phyloP scores from a whole-genome alignment of 2,329 filamentous ascomycete genomes.

The Aspergillus ibericus region DNA sequence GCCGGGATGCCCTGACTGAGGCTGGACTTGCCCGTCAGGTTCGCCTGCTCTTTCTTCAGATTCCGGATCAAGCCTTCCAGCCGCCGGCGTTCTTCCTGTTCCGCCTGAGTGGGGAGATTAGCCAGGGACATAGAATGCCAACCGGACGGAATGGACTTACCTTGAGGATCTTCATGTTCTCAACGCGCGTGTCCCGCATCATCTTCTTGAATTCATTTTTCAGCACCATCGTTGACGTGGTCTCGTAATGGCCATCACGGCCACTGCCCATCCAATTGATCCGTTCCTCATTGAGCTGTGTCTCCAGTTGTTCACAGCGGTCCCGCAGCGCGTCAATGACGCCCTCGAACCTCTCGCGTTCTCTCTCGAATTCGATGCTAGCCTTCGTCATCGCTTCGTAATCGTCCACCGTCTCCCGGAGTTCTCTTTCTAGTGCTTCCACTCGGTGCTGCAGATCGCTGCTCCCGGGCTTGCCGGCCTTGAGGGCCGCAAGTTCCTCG shows the following conservation, averaged over 20 bases:
- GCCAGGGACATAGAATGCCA: slow-evolving; percentile 1
- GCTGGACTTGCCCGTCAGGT: slow-evolving; percentile 32
- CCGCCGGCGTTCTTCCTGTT: slow-evolving; percentile 69
- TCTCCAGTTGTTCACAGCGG: slow-evolving; percentile 63
- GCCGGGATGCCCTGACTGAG: slow-evolving; percentile 35
- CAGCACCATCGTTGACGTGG: slow-evolving; percentile 67
- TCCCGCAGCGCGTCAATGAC: slow-evolving; percentile 65
- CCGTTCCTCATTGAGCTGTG: slow-evolving; percentile 65
- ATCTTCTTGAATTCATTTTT: slow-evolving; percentile 78
- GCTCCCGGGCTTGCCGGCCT: slow-evolving; percentile 33
- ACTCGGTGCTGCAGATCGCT: slow-evolving; percentile 50
- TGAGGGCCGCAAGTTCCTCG: slow-evolving; percentile 49
- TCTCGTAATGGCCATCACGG: slow-evolving; percentile 48
- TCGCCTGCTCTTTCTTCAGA: slow-evolving; percentile 44
- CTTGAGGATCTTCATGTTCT: slow-evolving; percentile 64
- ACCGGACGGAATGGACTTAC: slow-evolving; percentile 47
- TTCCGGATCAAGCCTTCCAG: slow-evolving; percentile 64
- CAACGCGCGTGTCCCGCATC: slow-evolving; percentile 70
- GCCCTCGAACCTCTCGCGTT: slow-evolving; percentile 64
- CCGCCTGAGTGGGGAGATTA: slow-evolving; percentile 51
- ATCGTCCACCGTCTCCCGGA: slow-evolving; percentile 66
- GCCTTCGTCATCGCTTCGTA: slow-evolving; percentile 70
- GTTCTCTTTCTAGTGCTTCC: slow-evolving; percentile 61
- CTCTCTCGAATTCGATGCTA: slow-evolving; percentile 69
- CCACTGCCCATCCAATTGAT: slow-evolving; percentile 63